A percentile compares a stretch with the other conserved stretches of the same genome.
Conservation (phyloP, 140 eudicot species). For the Anethum foeniculum region DNA sequence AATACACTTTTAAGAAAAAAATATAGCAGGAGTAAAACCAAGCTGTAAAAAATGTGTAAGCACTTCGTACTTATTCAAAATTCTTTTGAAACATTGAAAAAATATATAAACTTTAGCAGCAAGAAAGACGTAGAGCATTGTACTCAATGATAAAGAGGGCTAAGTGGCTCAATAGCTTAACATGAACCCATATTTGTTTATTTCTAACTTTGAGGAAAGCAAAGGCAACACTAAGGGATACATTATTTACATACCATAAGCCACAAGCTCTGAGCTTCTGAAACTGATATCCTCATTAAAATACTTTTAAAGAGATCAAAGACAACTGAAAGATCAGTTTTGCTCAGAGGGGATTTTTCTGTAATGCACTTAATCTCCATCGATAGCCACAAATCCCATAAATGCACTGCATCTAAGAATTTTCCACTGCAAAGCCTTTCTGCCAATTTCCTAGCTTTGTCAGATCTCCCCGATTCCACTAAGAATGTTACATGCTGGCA, state of each 20-base stretch:
- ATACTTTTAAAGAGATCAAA: conserved; percentile 43
- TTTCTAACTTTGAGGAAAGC: background rate
- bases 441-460: conserved; percentile 56
- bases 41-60: background rate
- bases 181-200: background rate
- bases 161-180: conserved; percentile 1
- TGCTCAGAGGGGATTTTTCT: conserved; percentile 28
- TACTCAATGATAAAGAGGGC: background rate
- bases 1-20: background rate
- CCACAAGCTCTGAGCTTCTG: conserved; percentile 70
- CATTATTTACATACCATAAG: conserved; percentile 53
- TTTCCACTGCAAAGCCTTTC: conserved; percentile 53
- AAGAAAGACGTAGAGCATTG: background rate
- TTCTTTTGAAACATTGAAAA: background rate
- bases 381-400: conserved; percentile 65
- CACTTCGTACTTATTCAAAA: background rate
- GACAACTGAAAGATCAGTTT: conserved; percentile 36
- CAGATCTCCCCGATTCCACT: conserved; percentile 44
- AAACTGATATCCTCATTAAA: conserved; percentile 37
- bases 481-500: conserved; percentile 52
- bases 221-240: background rate
- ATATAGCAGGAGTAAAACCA: background rate
- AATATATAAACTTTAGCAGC: background rate
- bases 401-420: conserved; percentile 38
- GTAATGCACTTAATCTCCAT: conserved; percentile 38